phyloP scores from a whole-genome alignment of 1,284 basidiomycete genomes.

The Fomitopsis palustris region DNA sequence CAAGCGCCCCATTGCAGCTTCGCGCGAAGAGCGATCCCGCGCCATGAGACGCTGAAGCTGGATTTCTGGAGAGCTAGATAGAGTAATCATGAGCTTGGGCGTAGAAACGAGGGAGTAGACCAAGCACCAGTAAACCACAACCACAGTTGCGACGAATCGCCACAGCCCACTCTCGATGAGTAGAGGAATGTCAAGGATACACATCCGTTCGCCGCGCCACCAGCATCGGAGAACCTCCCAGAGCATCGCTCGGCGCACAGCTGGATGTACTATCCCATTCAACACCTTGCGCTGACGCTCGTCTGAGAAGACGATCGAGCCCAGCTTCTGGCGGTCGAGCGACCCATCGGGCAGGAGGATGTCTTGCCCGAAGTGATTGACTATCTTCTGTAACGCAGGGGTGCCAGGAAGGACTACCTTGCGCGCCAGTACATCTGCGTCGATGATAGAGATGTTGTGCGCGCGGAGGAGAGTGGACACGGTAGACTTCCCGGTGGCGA shows the following conservation, averaged over 20 bases:
- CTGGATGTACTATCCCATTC: conserved; percentile 89
- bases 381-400: conserved; percentile 66
- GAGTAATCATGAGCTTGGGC: background rate
- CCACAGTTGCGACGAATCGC: conserved; percentile 80
- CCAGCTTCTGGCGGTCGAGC: conserved; percentile 83
- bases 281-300: conserved; percentile 68
- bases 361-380: conserved; percentile 66
- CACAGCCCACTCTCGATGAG: conserved; percentile 89
- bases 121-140: conserved; percentile 86
- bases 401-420: conserved; percentile 87
- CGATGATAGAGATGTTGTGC: conserved; percentile 76
- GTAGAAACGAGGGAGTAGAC: background rate
- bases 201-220: conserved; percentile 75
- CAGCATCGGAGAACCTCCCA: conserved; percentile 70
- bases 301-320: conserved; percentile 83
- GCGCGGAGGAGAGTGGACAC: conserved; percentile 75
- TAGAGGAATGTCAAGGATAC: conserved; percentile 91
- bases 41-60: conserved; percentile 79
- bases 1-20: conserved; percentile 72
- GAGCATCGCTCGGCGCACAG: conserved; percentile 77
- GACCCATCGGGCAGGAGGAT: conserved; percentile 69
- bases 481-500: conserved; percentile 95
- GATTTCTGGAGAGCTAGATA: conserved; percentile 64
- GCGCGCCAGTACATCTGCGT: conserved; percentile 90
- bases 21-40: conserved; percentile 56